Evolutionary conservation across 2,329 filamentous ascomycete genomes (phyloP), one percentile per base, ranked within the genome.

Genomic region (Chaetomium strumarium): DNA sequence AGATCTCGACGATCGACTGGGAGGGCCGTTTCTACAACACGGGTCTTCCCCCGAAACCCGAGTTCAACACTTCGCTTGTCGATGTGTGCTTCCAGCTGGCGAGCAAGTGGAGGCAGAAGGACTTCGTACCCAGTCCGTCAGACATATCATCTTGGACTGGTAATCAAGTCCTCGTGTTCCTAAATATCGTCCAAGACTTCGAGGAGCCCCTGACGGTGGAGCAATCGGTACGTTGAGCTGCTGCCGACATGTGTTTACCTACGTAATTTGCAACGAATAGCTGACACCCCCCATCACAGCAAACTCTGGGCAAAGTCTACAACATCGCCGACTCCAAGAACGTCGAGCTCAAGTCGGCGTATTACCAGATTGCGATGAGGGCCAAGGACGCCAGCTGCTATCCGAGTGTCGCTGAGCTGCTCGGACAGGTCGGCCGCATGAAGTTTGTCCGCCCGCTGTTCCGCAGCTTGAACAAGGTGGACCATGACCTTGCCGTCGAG

Each of bases 371-470:
- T 33, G 88, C 88, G 1, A 78, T 99, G 64, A 81, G 81, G 62
- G 86, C 88, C 12, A 80, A 83, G 52, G 88, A 90, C 62, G 69
- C 77, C 47, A 79, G 76, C 52, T 80, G 86, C 36, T 89, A 92
- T 63, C 67, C 81, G 55, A 84, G 85, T 1, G 82, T 89, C 0
- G 83, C 86, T 1, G 81, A 88, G 53, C 74, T 96, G 51, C 75
- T 97, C 37, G 88, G 88, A 31, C 77, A 78, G 48, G 90, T 96
- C 20, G 93, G 93, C 12, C 77, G 93, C 52, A 97, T 99, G 93
- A 97, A 97, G 79, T 97, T 92, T 69, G 92, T 97, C 54, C 78
- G 92, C 44, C 90, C 92, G 19, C 71, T 97, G 64, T 96, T 86
- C 72, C 79, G 86, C 56, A 79, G 81, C 46, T 72, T 99, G 60